Evolutionary conservation across 2,329 filamentous ascomycete genomes (phyloP).

Genomic region (Pseudonectria foliicola): DNA sequence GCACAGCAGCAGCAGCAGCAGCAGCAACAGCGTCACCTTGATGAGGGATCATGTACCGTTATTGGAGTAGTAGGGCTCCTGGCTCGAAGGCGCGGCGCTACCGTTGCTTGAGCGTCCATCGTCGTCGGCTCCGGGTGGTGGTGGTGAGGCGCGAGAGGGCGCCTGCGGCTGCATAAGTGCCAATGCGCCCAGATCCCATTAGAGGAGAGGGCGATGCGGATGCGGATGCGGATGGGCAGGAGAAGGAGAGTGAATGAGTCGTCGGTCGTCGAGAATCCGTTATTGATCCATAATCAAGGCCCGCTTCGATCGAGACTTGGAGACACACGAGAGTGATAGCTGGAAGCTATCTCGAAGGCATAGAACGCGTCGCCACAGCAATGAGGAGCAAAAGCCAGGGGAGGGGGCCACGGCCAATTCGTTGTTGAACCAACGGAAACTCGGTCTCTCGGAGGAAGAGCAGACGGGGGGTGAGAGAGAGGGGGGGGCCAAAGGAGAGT

Average conservation of each 20-base stretch:
- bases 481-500: too few relatives aligned
- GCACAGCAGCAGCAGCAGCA: background rate
- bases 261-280: conserved; percentile 21
- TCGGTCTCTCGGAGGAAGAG: too few relatives aligned
- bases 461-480: too few relatives aligned
- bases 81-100: conserved; percentile 21
- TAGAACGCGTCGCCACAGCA: background rate
- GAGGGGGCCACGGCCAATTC: background rate
- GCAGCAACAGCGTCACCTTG: background rate
- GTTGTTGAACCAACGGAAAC: too few relatives aligned
- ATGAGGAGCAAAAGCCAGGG: background rate
- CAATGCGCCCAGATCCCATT: conserved; percentile 9
- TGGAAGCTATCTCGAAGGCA: background rate
- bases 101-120: conserved; percentile 22
- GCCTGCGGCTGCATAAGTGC: conserved; percentile 22
- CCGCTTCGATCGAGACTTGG: too few relatives aligned
- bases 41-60: conserved; percentile 38
- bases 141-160: conserved; percentile 15
- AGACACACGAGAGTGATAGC: too few relatives aligned
- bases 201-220: conserved; percentile 11
- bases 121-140: conserved; percentile 7
- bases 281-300: conserved; percentile 29
- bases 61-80: conserved; percentile 49
- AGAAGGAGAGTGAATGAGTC: conserved; percentile 20
- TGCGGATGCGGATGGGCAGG: conserved; percentile 11